These are phyloP conservation scores for Ocimum tenuiflorum DNA, from an alignment of 257 asterid genomes.

Conservation along the genomic window DNA sequence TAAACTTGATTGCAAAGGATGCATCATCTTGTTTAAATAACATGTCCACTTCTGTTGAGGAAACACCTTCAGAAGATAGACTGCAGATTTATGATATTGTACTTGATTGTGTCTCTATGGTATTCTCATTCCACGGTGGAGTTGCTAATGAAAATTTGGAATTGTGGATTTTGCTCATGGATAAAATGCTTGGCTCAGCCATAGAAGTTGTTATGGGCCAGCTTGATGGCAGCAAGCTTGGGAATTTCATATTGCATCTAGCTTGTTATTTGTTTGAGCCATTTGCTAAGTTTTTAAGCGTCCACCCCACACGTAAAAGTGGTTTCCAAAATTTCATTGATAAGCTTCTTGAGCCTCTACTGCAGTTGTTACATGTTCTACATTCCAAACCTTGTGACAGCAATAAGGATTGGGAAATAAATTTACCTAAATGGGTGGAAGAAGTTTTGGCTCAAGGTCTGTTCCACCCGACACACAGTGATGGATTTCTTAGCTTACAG, in stretches of 20 bases:
- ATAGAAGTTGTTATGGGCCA: conserved; percentile 35
- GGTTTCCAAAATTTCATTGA: conserved; percentile 64
- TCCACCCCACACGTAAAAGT: conserved; percentile 67
- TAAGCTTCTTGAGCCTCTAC: conserved; percentile 67
- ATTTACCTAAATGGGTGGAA: conserved; percentile 42
- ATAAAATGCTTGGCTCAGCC: conserved; percentile 41
- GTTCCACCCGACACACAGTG: conserved; percentile 76
- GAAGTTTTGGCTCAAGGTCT: conserved; percentile 80
- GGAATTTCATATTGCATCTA: conserved; percentile 38
- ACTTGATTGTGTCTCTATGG: conserved; percentile 48
- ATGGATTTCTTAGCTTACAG: conserved; percentile 63
- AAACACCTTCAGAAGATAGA: conserved; percentile 27
- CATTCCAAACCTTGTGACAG: conserved; percentile 26
- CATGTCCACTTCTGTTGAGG: conserved; percentile 14
- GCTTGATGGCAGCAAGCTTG: conserved; percentile 38
- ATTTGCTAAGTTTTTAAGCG: conserved; percentile 66
- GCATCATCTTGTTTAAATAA: conserved; percentile 25
- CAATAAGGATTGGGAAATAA: conserved; percentile 33
- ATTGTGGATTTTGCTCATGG: conserved; percentile 51
- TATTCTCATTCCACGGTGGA: conserved; percentile 70
- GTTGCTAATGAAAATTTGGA: conserved; percentile 62
- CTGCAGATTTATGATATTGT: conserved; percentile 40
- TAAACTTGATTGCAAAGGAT: conserved; percentile 47
- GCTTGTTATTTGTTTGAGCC: conserved; percentile 59
- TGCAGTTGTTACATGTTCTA: conserved; percentile 46